phyloP scores from a whole-genome alignment of 129 eudicot genomes.

The Flaveria brownii region DNA sequence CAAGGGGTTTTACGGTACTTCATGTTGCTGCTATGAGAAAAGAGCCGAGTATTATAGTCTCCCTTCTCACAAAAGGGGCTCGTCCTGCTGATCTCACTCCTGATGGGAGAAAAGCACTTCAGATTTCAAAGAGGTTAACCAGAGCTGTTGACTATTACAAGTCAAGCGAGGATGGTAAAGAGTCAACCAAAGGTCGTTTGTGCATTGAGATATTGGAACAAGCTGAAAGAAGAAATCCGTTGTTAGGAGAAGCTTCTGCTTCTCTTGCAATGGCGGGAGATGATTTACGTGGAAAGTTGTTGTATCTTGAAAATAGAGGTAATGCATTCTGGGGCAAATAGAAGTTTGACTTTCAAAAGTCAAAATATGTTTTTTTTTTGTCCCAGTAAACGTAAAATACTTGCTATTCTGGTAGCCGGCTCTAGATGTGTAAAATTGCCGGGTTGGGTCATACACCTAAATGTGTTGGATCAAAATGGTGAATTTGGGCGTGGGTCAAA shows the following conservation, averaged over 20 bases:
- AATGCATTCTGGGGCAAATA: background rate
- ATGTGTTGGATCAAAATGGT: background rate
- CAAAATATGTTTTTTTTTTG: slow-evolving; percentile 21
- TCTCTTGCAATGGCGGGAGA: slow-evolving; percentile 98
- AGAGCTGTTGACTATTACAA: slow-evolving; percentile 64
- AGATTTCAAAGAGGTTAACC: slow-evolving; percentile 81
- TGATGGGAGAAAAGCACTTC: slow-evolving; percentile 90
- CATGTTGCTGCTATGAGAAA: slow-evolving; percentile 89
- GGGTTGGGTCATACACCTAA: background rate
- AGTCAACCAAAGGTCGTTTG: slow-evolving; percentile 73
- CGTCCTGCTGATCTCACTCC: slow-evolving; percentile 75
- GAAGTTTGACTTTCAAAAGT: background rate
- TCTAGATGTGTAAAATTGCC: background rate
- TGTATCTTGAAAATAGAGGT: slow-evolving; percentile 96
- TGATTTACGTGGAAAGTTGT: slow-evolving; percentile 64
- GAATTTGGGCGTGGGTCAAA: background rate
- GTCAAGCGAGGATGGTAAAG: slow-evolving; percentile 68
- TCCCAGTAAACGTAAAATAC: background rate
- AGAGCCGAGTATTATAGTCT: slow-evolving; percentile 90
- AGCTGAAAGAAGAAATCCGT: slow-evolving; percentile 90
- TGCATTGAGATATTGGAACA: slow-evolving; percentile 97
- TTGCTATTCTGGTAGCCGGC: background rate
- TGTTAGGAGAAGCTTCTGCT: slow-evolving; percentile 90
- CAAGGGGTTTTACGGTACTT: slow-evolving; percentile 77
- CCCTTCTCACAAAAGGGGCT: slow-evolving; percentile 92